A percentile compares a stretch with the other conserved stretches of the same genome.
phyloP scores from a whole-genome alignment of 1,284 basidiomycete genomes.

The Melanopsichium pennsylvanicum region DNA sequence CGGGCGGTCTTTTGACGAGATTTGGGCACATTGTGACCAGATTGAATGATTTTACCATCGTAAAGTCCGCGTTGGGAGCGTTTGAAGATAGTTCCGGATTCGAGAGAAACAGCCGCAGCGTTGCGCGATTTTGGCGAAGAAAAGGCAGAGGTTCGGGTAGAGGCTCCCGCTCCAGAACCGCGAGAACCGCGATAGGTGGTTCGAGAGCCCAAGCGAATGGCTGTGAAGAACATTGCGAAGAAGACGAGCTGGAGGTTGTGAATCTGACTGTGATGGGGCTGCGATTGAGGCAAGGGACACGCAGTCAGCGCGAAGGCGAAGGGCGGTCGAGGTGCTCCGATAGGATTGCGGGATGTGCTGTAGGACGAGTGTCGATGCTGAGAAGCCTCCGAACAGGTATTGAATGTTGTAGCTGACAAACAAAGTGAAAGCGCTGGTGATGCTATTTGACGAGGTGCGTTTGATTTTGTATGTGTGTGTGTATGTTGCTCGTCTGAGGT shows the following conservation, averaged over 20 bases:
- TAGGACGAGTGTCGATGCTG: no score
- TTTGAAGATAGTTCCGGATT: slow-evolving; percentile 57
- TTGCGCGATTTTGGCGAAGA: slow-evolving; percentile 61
- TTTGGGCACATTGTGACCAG: slow-evolving; percentile 62
- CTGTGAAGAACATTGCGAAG: slow-evolving; percentile 54
- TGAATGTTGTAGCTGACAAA: no score
- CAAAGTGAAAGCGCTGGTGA: no score
- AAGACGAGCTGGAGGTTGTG: not conserved
- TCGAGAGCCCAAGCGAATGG: slow-evolving; percentile 58
- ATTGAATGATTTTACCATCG: slow-evolving; percentile 58
- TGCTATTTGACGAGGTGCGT: no score
- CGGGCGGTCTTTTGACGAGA: slow-evolving; percentile 62
- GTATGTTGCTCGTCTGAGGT: no score
- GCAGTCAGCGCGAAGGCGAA: no score
- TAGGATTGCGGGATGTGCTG: no score
- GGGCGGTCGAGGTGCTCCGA: no score
- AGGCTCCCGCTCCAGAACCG: slow-evolving; percentile 59
- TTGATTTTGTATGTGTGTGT: no score
- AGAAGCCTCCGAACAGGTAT: no score
- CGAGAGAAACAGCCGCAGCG: slow-evolving; percentile 28
- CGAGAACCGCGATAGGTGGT: slow-evolving; percentile 62
- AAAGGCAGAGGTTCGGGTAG: slow-evolving; percentile 52
- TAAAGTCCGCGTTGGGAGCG: slow-evolving; percentile 62
- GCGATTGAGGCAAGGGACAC: no score
- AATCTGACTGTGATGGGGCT: no score